Evolutionary conservation across 2,329 filamentous ascomycete genomes (phyloP), one percentile per base, ranked within the genome.

Genomic region (Phialophora chinensis): DNA sequence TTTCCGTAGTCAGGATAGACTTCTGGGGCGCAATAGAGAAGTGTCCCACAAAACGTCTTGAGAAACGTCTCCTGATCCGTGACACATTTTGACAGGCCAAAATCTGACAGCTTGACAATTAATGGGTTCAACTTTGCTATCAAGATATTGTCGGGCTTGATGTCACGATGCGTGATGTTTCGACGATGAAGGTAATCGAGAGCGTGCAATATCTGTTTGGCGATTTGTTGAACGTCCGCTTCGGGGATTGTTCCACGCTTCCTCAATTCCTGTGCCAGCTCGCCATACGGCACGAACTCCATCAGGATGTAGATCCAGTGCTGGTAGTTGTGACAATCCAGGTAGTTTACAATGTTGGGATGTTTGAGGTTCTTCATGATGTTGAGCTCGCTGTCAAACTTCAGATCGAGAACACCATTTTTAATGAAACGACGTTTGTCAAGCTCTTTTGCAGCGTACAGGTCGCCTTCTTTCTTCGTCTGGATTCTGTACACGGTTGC

Each of bases 81-180:
- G 54, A 97, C 89, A 77, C 96, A 93, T 77, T 99, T 99, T 2
- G 95, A 98, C 4, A 99, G 81, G 2, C 95, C 95, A 80, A 99
- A 99, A 76, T 99, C 95, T 0, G 95, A 97, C 14, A 99, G 83
- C 78, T 99, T 98, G 73, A 98, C 90, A 14, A 87, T 83, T 57
- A 97, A 86, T 0, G 93, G 93, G 5, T 89, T 82, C 10, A 87
- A 77, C 0, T 88, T 89, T 11, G 88, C 84, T 71, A 98, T 91
- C 49, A 99, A 84, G 67, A 99, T 97, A 74, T 99, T 99, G 82
- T 99, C 95, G 0, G 95, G 95, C 76, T 99, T 99, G 75, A 99
- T 93, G 77, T 99, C 95, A n/a, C 95, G 90, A 79, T 99, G 95
- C 0, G 94, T 98, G 73, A 99, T 97, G 75, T 90, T 92, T 73